Percentiles rank a stretch among this genome's conserved stretches.
Evolutionary conservation across 345 rosid species (phyloP).

Genomic region (Turritis glabra): DNA sequence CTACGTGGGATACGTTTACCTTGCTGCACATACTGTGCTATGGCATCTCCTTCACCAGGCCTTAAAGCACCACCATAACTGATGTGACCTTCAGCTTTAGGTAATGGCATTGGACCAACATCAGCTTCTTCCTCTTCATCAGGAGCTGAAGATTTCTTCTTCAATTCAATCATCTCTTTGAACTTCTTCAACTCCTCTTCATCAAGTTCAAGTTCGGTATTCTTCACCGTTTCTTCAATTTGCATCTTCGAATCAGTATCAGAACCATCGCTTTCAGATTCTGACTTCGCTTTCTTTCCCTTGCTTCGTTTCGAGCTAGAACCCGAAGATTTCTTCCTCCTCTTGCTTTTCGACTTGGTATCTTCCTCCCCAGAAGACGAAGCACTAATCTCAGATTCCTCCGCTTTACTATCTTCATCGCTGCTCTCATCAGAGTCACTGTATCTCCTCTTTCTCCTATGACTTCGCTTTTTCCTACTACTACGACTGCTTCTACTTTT

Average conservation of each 20-base stretch:
- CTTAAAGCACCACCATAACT: slow-evolving; percentile 98
- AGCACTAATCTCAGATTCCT: slow-evolving; percentile 38
- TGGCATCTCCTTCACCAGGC: slow-evolving; percentile 99
- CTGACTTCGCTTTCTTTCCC: slow-evolving; percentile 47
- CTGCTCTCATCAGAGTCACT: slow-evolving; percentile 49
- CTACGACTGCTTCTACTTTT: slow-evolving; percentile 42
- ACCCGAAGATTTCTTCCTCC: slow-evolving; percentile 26
- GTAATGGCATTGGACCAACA: slow-evolving; percentile 93
- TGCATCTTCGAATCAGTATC: slow-evolving; percentile 48
- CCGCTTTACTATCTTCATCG: slow-evolving; percentile 43
- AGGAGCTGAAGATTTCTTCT: slow-evolving; percentile 69
- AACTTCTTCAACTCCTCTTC: slow-evolving; percentile 64
- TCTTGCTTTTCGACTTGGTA: slow-evolving; percentile 53
- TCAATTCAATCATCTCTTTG: slow-evolving; percentile 77
- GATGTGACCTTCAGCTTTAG: slow-evolving; percentile 92
- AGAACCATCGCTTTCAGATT: slow-evolving; percentile 44
- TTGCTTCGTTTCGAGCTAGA: slow-evolving; percentile 42
- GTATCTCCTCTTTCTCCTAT: slow-evolving; percentile 40
- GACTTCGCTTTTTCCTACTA: slow-evolving; percentile 38
- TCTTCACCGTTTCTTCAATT: slow-evolving; percentile 47
- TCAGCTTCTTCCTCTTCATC: slow-evolving; percentile 66
- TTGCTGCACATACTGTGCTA: slow-evolving; percentile 98
- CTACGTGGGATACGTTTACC: slow-evolving; percentile 99
- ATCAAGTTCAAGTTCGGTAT: slow-evolving; percentile 49
- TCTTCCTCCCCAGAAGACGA: slow-evolving; percentile 45